phyloP scores from a whole-genome alignment of 164 flowering plant species.

The Platanus orientalis region DNA sequence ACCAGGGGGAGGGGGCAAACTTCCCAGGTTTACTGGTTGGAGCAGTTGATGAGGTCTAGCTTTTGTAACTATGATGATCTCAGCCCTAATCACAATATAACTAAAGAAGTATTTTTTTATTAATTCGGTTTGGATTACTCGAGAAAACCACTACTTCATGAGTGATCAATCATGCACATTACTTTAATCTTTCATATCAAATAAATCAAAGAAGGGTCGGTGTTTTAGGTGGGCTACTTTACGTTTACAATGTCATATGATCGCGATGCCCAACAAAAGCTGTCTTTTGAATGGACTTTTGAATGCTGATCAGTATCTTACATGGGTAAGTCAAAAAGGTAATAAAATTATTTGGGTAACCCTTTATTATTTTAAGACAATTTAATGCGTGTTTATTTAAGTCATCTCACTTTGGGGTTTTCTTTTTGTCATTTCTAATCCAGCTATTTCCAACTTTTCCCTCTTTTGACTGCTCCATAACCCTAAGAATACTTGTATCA shows the following conservation, averaged over 20 bases:
- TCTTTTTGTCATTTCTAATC: conserved; percentile 1
- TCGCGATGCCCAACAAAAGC: conserved; percentile 22
- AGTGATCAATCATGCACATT: conserved; percentile 1
- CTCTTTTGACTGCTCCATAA: conserved; percentile 2
- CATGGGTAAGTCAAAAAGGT: conserved; percentile 18
- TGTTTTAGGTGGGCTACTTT: not conserved
- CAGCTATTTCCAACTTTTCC: not conserved
- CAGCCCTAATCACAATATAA: too few relatives aligned
- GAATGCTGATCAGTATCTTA: conserved; percentile 9
- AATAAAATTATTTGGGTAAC: not conserved
- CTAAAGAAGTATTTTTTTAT: too few relatives aligned
- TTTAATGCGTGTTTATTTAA: not conserved
- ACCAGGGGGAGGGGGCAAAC: too few relatives aligned
- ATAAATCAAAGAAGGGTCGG: not conserved
- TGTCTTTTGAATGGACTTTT: conserved; percentile 10
- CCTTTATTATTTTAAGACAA: not conserved
- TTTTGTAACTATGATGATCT: too few relatives aligned
- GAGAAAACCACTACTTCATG: not conserved
- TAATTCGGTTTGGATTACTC: not conserved
- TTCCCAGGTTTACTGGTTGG: too few relatives aligned
- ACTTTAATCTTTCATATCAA: not conserved
- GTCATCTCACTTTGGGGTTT: not conserved
- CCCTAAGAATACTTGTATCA: not conserved
- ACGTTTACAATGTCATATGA: not conserved
- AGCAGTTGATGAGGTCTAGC: too few relatives aligned